Conservation (phyloP, 208 protist species). For the Trypanosomatidae sp. region DNA sequence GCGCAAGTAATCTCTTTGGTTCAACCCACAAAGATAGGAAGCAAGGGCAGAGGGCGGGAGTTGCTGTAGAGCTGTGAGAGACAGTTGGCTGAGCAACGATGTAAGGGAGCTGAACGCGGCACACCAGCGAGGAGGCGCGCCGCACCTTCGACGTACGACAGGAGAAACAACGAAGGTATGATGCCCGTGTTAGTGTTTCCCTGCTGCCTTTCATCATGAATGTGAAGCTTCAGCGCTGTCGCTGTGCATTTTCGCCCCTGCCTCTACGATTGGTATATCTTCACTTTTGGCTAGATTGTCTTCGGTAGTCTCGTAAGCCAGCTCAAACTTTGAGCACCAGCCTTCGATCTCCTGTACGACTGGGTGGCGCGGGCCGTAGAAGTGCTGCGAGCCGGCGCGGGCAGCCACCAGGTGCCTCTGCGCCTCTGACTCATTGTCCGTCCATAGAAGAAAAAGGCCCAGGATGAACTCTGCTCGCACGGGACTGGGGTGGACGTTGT, state of each 20-base stretch:
- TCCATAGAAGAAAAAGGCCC: constrained; percentile 84
- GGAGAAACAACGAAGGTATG: too few relatives aligned
- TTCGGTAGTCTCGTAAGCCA: constrained; percentile 24
- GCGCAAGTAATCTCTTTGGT: neutral
- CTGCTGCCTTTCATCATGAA: neutral
- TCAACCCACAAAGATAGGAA: neutral
- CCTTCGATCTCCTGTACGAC: constrained; percentile 79
- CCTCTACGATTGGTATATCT: neutral
- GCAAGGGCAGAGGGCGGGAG: neutral
- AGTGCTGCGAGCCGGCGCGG: constrained; percentile 46
- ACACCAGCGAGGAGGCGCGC: neutral
- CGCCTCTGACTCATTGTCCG: constrained; percentile 60
- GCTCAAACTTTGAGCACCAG: constrained; percentile 70
- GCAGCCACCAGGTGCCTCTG: constrained; percentile 43
- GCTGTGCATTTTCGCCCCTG: neutral
- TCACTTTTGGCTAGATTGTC: constrained; percentile 3
- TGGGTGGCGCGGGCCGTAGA: constrained; percentile 80
- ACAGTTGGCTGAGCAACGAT: neutral
- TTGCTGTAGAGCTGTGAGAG: neutral
- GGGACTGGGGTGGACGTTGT: constrained; percentile 60
- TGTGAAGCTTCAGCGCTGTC: neutral
- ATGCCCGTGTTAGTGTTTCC: neutral
- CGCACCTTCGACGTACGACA: neutral
- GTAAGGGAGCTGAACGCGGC: neutral
- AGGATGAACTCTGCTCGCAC: constrained; percentile 76